Evolutionary conservation across 768 basidiomycete genomes (phyloP).

Genomic region (Boletus rubropictus): DNA sequence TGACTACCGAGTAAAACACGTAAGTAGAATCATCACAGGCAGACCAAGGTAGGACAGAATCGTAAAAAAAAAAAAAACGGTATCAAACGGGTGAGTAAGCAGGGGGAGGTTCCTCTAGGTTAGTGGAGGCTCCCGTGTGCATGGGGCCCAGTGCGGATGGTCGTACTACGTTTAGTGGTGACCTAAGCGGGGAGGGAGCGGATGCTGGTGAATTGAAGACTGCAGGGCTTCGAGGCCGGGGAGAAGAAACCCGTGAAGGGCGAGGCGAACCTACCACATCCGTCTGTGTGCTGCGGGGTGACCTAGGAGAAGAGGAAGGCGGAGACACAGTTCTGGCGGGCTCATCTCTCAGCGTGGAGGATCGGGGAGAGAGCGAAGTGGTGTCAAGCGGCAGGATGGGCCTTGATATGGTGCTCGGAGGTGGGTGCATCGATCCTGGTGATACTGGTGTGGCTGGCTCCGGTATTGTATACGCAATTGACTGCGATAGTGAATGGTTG

Average conservation of each 20-base stretch:
- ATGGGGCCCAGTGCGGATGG: slow-evolving; percentile 2
- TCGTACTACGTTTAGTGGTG: background rate
- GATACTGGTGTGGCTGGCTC: background rate
- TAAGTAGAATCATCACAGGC: background rate
- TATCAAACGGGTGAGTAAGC: slow-evolving; percentile 24
- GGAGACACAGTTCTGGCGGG: background rate
- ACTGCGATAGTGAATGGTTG: background rate
- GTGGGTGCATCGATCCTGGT: background rate
- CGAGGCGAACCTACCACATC: background rate
- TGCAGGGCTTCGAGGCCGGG: background rate
- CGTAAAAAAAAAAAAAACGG: background rate
- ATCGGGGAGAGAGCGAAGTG: background rate
- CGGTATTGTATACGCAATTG: background rate
- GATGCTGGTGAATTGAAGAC: background rate
- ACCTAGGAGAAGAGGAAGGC: background rate
- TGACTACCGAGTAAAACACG: background rate
- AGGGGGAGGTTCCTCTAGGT: slow-evolving; percentile 20
- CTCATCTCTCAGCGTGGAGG: background rate
- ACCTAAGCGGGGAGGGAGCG: background rate
- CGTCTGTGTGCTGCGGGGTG: background rate
- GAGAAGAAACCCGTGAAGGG: background rate
- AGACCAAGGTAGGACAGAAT: background rate
- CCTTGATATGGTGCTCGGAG: background rate
- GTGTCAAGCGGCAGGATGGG: slow-evolving; percentile 4
- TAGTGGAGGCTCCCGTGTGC: slow-evolving; percentile 11